These are phyloP conservation scores for Hypomontagnella monticulosa DNA, from an alignment of 495 filamentous ascomycete genomes.

Conservation along the genomic window DNA sequence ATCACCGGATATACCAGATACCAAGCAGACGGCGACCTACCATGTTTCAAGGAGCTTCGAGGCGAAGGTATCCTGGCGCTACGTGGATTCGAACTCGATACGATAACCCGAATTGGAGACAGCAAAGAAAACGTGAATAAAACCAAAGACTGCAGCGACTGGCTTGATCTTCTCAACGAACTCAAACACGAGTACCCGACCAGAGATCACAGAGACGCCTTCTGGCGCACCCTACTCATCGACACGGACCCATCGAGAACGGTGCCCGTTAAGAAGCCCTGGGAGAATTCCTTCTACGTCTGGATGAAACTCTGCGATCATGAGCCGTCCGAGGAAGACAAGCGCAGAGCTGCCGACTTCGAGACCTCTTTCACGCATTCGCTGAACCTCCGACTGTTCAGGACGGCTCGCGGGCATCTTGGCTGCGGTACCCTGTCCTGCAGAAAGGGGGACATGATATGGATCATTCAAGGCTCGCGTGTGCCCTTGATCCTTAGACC, in stretches of 20 bases:
- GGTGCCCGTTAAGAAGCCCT: conserved; percentile 26
- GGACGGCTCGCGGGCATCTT: conserved; percentile 27
- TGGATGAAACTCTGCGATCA: conserved; percentile 22
- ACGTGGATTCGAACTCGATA: conserved; percentile 31
- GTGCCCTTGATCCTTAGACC: conserved; percentile 34
- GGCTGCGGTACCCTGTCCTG: conserved; percentile 33
- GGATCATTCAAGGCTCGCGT: conserved; percentile 39
- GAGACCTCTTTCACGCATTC: conserved; percentile 37
- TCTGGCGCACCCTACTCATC: conserved; percentile 35
- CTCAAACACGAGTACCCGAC: conserved; percentile 29
- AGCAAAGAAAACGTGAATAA: conserved; percentile 26
- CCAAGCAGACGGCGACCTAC: conserved; percentile 21
- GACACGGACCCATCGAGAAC: conserved; percentile 24
- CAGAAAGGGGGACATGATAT: conserved; percentile 24
- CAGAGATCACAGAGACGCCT: conserved; percentile 24
- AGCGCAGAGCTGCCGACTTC: conserved; percentile 17
- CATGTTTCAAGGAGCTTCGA: conserved; percentile 19
- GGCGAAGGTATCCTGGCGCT: not conserved
- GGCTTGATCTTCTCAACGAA: conserved; percentile 24
- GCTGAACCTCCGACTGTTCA: conserved; percentile 32
- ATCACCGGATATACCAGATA: conserved; percentile 36
- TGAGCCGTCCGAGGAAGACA: conserved; percentile 17
- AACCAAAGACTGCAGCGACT: conserved; percentile 13
- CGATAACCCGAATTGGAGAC: conserved; percentile 27
- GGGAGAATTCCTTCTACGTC: conserved; percentile 27